Evolutionary conservation across 2,329 filamentous ascomycete genomes (phyloP), one percentile per base, ranked within the genome.

Genomic region (Parastagonospora nodorum): DNA sequence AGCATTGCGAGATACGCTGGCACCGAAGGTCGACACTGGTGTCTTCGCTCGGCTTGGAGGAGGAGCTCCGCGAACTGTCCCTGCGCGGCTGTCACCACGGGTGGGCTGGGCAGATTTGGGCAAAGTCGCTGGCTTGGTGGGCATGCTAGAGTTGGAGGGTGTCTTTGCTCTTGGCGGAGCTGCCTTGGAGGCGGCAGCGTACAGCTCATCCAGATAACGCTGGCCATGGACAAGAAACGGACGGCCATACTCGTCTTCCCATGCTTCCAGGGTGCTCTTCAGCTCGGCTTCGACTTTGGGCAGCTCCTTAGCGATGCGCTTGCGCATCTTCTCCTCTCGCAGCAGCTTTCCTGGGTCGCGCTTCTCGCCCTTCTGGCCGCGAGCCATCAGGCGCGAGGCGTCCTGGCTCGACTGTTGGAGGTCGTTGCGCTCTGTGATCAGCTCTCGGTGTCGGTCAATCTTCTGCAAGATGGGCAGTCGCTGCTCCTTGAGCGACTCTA

Each of bases 311-410:
- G 92, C 84, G 55, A 99, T 97, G 50, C 92, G 84, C 83, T 99
- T 99, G 53, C 94, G 87, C 90, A 96, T 96, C 82, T 97, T 99
- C 77, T 99, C 94, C 71, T 99, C 94, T 28, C 94, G 84, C 45
- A 99, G 80, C 12, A 99, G 82, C 76, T 96, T 94, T 43, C 92
- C 93, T 2, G 94, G 94, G 69, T 99, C 94, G 57, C 95, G 89
- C 74, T 88, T 90, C 77, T 97, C 93, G 47, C 93, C 93, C 77
- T 96, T 96, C 61, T 91, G 88, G 2, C 92, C 92, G 53, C 93
- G 91, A 64, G 87, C 85, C 88, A 97, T 92, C 28, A 99, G 80
- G 38, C 94, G 88, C 6, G 93, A 97, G 11, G 94, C 92, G 73
- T 99, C 95, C 70, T 97, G 92, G 64, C 91, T 96, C 2, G 93